These are phyloP conservation scores for Colletotrichum sublineola DNA, from an alignment of 2,329 filamentous ascomycete species.

Conservation along the genomic window DNA sequence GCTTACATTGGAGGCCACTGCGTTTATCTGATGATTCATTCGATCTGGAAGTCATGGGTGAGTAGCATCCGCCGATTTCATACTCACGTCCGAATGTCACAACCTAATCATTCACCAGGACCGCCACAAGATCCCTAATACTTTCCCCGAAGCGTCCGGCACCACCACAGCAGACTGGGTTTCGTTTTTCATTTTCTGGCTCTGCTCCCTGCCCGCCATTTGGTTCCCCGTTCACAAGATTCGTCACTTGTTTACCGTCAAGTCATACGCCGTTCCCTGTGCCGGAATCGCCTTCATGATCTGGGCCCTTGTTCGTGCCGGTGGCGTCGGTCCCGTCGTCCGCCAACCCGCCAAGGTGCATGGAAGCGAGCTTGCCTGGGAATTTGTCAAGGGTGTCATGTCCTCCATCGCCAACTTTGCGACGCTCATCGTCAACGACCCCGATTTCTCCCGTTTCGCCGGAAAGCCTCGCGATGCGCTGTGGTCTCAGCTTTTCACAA, in stretches of 20 bases:
- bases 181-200: conserved; percentile 91
- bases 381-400: conserved; percentile 89
- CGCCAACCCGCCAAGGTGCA: conserved; percentile 72
- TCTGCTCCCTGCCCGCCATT: conserved; percentile 82
- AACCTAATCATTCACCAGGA: conserved; percentile 50
- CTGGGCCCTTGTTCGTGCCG: conserved; percentile 86
- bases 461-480: conserved; percentile 80
- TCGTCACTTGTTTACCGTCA: conserved; percentile 90
- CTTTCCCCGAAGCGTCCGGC: conserved; percentile 73
- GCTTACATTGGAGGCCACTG: conserved; percentile 87
- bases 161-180: conserved; percentile 82
- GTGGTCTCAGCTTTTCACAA: conserved; percentile 83
- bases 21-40: conserved; percentile 88
- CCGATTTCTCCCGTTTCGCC: conserved; percentile 89
- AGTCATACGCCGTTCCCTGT: conserved; percentile 84
- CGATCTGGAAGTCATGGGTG: conserved; percentile 82
- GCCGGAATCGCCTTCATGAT: conserved; percentile 90
- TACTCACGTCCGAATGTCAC: neutral
- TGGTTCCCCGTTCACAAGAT: conserved; percentile 93
- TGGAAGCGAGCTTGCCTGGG: conserved; percentile 82
- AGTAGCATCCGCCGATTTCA: conserved; percentile 42
- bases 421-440: conserved; percentile 85
- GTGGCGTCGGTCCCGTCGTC: conserved; percentile 87
- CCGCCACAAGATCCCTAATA: conserved; percentile 72
- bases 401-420: conserved; percentile 91